phyloP scores from a whole-genome alignment of 805 yeast species.

The Kuraishia floccosa region DNA sequence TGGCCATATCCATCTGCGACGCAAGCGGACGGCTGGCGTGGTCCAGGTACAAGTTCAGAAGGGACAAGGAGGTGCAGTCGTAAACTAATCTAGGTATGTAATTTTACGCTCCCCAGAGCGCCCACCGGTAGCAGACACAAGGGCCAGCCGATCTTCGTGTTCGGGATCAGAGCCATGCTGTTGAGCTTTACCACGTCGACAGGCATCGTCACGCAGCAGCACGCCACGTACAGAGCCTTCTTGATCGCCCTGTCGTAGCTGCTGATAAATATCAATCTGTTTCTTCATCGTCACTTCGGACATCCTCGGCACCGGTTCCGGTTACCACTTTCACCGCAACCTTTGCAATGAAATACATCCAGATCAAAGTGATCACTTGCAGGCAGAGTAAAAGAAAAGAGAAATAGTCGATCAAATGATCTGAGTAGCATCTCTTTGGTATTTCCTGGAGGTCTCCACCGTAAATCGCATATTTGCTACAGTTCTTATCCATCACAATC shows the following conservation, averaged over 20 bases:
- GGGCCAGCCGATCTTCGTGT: slow-evolving; percentile 82
- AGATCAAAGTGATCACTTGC: slow-evolving; percentile 52
- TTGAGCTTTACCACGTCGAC: slow-evolving; percentile 82
- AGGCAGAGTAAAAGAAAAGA: slow-evolving; percentile 47
- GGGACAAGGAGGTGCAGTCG: slow-evolving; percentile 2
- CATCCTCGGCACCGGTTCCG: slow-evolving; percentile 78
- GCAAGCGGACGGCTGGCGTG: slow-evolving; percentile 4
- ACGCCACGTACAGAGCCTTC: slow-evolving; percentile 16
- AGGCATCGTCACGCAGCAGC: slow-evolving; percentile 43
- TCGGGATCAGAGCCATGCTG: slow-evolving; percentile 86
- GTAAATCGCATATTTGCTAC: slow-evolving; percentile 13
- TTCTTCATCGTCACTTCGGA: slow-evolving; percentile 71
- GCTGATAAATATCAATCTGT: too few relatives aligned
- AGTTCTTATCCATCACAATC: slow-evolving; percentile 32
- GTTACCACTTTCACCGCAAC: slow-evolving; percentile 61
- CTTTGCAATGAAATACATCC: slow-evolving; percentile 66
- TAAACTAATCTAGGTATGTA: too few relatives aligned
- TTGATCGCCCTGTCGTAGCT: slow-evolving; percentile 12
- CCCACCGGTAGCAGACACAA: slow-evolving; percentile 55
- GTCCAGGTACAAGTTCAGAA: slow-evolving; percentile 3
- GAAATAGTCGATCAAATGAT: slow-evolving; percentile 32
- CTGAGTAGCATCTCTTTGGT: slow-evolving; percentile 39
- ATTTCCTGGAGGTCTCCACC: slow-evolving; percentile 8
- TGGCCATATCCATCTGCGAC: too few relatives aligned
- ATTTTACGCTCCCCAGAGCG: too few relatives aligned